Evolutionary conservation across 139 green algal genomes (phyloP).

Genomic region (Tetradesmus lagerheimii): DNA sequence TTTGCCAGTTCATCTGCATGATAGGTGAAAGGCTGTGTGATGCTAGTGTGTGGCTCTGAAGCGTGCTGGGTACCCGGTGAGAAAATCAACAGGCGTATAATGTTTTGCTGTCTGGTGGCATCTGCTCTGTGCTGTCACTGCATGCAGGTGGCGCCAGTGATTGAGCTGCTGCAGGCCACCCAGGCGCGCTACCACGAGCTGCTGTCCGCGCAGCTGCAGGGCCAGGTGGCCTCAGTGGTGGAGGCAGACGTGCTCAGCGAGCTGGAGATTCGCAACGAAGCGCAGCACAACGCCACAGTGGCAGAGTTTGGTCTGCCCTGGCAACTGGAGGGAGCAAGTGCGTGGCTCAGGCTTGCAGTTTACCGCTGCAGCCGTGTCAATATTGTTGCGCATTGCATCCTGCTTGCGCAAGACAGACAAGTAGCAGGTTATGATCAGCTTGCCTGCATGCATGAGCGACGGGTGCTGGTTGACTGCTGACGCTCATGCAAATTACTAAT

Average conservation of each 20-base stretch:
- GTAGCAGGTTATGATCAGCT: no score
- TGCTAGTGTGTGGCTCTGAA: neutral
- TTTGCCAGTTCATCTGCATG: no score
- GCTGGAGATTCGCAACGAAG: conserved; percentile 24
- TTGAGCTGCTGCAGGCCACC: conserved; percentile 43
- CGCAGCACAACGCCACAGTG: conserved; percentile 48
- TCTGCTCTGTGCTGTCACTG: no score
- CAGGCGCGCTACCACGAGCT: conserved; percentile 37
- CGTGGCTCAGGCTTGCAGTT: neutral
- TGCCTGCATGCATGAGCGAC: no score
- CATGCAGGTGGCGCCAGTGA: conserved; percentile 35
- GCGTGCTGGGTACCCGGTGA: no score
- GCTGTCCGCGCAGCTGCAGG: neutral
- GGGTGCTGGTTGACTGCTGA: no score
- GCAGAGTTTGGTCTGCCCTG: conserved; percentile 66
- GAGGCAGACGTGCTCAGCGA: conserved; percentile 33
- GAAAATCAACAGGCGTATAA: no score
- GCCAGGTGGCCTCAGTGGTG: neutral
- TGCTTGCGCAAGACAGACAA: no score
- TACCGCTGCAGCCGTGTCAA: no score
- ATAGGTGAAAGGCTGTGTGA: conserved; percentile 66
- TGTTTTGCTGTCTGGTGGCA: no score
- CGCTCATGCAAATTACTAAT: no score
- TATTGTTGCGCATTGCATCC: no score
- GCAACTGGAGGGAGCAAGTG: conserved; percentile 46